Evolutionary conservation across 306 rosid species (phyloP).

Genomic region (Quercus glauca): DNA sequence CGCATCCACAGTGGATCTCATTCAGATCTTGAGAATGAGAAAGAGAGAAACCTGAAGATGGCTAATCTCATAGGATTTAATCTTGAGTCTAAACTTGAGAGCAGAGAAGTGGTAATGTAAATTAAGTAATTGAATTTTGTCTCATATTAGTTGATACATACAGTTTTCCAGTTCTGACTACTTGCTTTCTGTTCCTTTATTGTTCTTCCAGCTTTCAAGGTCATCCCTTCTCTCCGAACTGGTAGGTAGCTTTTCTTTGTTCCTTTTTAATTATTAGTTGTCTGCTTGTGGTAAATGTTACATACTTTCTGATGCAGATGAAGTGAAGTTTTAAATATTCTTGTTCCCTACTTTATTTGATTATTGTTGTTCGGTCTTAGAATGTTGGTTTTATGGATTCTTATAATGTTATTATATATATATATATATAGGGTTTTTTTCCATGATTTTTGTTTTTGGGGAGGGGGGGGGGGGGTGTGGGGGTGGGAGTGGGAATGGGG

Average conservation of each 20-base stretch:
- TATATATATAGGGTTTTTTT: not conserved
- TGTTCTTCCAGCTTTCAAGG: conserved; percentile 67
- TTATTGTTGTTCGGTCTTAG: not conserved
- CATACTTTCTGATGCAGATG: conserved; percentile 3
- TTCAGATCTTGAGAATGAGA: conserved; percentile 83
- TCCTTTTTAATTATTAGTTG: not conserved
- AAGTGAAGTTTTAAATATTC: not conserved
- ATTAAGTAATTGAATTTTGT: conserved; percentile 5
- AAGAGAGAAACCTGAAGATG: conserved; percentile 87
- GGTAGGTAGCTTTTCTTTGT: conserved; percentile 43
- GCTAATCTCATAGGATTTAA: conserved; percentile 87
- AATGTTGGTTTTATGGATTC: not conserved
- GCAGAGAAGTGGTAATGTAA: conserved; percentile 80
- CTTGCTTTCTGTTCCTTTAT: conserved; percentile 3
- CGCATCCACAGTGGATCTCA: conserved; percentile 70
- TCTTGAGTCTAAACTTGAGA: conserved; percentile 78
- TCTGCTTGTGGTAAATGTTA: not conserved
- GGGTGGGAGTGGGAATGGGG: not conserved
- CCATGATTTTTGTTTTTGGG: not conserved
- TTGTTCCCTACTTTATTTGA: not conserved
- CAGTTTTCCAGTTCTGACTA: not conserved
- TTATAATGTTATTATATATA: not conserved
- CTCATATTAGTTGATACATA: not conserved
- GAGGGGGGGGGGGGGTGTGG: too few relatives aligned
- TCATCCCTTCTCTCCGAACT: conserved; percentile 85